Percentiles rank a stretch among this genome's conserved stretches.
Evolutionary conservation across 495 filamentous ascomycete species (phyloP).

Genomic region (Bombardia bombarda): DNA sequence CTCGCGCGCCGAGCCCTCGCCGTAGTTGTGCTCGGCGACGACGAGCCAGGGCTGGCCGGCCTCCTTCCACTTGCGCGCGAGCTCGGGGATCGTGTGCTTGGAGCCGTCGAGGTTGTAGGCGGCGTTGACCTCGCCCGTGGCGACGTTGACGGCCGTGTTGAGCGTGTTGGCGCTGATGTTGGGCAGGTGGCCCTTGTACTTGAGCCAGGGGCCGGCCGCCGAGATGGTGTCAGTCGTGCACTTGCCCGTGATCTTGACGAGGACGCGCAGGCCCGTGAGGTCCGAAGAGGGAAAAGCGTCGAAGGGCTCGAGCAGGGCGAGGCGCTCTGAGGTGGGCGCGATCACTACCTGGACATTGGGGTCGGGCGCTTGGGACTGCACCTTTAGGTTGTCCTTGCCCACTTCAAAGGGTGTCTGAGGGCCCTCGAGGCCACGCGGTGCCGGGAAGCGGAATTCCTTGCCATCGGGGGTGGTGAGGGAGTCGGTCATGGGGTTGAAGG

Average conservation of each 20-base stretch:
- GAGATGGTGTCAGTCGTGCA: conserved; percentile 99
- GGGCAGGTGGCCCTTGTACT: conserved; percentile 97
- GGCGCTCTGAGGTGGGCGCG: conserved; percentile 74
- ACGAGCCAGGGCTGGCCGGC: conserved; percentile 74
- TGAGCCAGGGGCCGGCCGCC: conserved; percentile 93
- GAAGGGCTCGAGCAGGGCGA: conserved; percentile 89
- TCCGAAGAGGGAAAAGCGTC: conserved; percentile 71
- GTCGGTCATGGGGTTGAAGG: conserved; percentile 95
- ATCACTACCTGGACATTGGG: conserved; percentile 59
- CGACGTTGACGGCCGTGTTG: conserved; percentile 87
- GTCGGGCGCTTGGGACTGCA: conserved; percentile 61
- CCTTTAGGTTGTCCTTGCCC: conserved; percentile 69
- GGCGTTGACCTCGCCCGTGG: conserved; percentile 82
- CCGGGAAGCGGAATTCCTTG: conserved; percentile 73
- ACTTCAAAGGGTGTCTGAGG: conserved; percentile 70
- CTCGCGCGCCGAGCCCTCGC: conserved; percentile 89
- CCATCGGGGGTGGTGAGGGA: conserved; percentile 73
- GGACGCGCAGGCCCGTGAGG: conserved; percentile 63
- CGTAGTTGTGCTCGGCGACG: conserved; percentile 96
- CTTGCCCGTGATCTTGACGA: conserved; percentile 93
- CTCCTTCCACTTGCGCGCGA: conserved; percentile 73
- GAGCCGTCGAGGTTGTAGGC: conserved; percentile 76
- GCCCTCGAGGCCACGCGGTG: conserved; percentile 71
- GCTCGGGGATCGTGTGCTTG: conserved; percentile 66
- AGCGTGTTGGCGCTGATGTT: conserved; percentile 97